A percentile compares a stretch with the other conserved stretches of the same genome.
Conservation (phyloP, 2,329 filamentous ascomycete species). For the Diaporthe citriasiana region DNA sequence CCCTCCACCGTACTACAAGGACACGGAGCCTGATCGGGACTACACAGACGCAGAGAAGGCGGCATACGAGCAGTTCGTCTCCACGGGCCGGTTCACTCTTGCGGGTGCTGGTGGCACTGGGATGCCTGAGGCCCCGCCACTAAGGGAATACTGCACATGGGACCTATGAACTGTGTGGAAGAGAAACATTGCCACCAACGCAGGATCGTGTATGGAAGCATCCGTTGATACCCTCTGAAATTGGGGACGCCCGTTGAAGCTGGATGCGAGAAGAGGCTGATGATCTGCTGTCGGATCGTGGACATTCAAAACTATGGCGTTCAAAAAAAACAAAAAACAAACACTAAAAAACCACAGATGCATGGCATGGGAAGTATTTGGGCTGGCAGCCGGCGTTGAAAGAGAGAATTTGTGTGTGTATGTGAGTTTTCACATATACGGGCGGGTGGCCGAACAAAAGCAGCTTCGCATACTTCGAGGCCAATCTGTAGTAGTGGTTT, state of each 20-base stretch:
- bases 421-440: not conserved
- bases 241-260: not conserved
- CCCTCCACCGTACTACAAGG: slow-evolving; percentile 72
- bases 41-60: slow-evolving; percentile 50
- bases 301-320: not conserved
- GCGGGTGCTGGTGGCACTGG: slow-evolving; percentile 57
- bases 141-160: slow-evolving; percentile 81
- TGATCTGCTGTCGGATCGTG: not conserved
- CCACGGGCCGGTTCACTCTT: slow-evolving; percentile 77
- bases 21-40: slow-evolving; percentile 71
- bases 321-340: too few relatives aligned
- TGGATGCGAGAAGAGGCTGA: not conserved
- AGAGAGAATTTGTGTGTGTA: not conserved
- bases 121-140: slow-evolving; percentile 84
- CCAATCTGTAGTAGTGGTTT: not conserved
- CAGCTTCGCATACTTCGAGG: not conserved
- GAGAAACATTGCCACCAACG: not conserved
- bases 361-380: not conserved
- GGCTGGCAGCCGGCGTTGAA: slow-evolving; percentile 12
- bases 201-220: not conserved
- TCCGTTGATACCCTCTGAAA: not conserved
- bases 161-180: slow-evolving; percentile 69
- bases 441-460: not conserved
- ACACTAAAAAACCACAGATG: too few relatives aligned
- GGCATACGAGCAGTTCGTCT: slow-evolving; percentile 66